These are phyloP conservation scores for Colletotrichum abscissum DNA, from an alignment of 2,329 filamentous ascomycete genomes.

Conservation along the genomic window DNA sequence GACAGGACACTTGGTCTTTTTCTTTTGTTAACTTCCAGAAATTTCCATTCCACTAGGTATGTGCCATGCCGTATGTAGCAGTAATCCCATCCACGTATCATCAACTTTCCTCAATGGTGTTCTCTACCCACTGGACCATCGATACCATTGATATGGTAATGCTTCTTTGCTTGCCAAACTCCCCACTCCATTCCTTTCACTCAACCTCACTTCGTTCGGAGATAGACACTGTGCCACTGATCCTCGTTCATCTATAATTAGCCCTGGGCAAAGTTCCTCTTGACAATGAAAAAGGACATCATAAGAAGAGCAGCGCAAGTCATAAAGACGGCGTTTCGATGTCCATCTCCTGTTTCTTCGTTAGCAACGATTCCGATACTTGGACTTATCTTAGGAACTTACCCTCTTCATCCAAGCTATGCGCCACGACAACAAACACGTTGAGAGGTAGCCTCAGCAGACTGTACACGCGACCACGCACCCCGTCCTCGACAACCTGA, in stretches of 20 bases:
- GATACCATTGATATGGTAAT: no score
- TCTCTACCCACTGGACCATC: background rate
- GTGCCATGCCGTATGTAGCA: background rate
- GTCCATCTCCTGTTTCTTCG: constrained; percentile 39
- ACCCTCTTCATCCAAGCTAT: constrained; percentile 59
- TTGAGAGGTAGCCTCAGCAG: constrained; percentile 68
- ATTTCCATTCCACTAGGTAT: constrained; percentile 7
- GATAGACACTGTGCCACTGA: background rate
- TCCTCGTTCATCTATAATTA: background rate
- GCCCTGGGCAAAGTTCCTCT: constrained; percentile 28
- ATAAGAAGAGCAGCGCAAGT: constrained; percentile 35
- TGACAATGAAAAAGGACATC: constrained; percentile 37
- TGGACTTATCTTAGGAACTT: background rate
- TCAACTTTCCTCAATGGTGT: background rate
- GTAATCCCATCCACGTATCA: background rate
- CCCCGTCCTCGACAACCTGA: constrained; percentile 62
- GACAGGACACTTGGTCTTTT: constrained; percentile 16
- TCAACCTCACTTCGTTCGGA: no score
- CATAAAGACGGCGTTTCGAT: constrained; percentile 44
- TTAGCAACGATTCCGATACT: background rate
- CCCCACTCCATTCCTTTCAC: background rate
- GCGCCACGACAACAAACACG: constrained; percentile 60
- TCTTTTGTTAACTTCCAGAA: constrained; percentile 9
- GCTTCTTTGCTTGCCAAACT: background rate
- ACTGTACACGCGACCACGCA: constrained; percentile 66